Evolutionary conservation across 345 rosid genomes (phyloP).

Genomic region (Tarenaya hassleriana): DNA sequence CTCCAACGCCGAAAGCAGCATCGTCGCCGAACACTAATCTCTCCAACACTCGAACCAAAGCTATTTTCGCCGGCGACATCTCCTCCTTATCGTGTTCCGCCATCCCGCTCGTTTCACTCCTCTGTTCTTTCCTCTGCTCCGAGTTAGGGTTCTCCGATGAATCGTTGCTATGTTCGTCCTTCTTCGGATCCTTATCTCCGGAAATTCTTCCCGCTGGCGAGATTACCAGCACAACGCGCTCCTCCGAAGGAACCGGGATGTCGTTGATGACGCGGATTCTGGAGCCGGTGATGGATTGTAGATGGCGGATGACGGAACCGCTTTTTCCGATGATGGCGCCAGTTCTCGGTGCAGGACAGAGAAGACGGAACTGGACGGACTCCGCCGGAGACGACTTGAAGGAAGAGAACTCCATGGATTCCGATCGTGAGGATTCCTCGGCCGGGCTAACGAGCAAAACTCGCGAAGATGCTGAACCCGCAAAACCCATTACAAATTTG

Average conservation of each 20-base stretch:
- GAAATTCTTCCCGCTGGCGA: conserved; percentile 13
- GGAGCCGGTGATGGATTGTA: conserved; percentile 34
- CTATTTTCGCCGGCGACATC: conserved; percentile 43
- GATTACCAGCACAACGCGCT: conserved; percentile 36
- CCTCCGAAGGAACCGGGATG: conserved; percentile 35
- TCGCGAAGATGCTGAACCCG: conserved; percentile 1
- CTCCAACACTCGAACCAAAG: conserved; percentile 58
- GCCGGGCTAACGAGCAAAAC: not conserved
- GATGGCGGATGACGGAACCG: conserved; percentile 38
- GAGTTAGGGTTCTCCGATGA: conserved; percentile 12
- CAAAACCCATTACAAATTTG: too few relatives aligned
- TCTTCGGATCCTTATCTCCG: conserved; percentile 3
- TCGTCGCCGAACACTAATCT: conserved; percentile 49
- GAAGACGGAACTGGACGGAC: conserved; percentile 32
- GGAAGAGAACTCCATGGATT: conserved; percentile 24
- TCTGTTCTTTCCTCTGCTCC: conserved; percentile 26
- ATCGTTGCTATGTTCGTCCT: conserved; percentile 10
- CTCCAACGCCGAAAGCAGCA: conserved; percentile 22
- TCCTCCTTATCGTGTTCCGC: conserved; percentile 25
- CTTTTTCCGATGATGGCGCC: conserved; percentile 41
- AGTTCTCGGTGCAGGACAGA: conserved; percentile 32
- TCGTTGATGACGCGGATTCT: conserved; percentile 43
- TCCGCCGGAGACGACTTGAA: conserved; percentile 25
- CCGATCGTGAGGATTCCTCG: not conserved
- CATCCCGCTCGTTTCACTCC: conserved; percentile 6